phyloP scores from a whole-genome alignment of 1,284 basidiomycete species.

The Microbotryum saponariae region DNA sequence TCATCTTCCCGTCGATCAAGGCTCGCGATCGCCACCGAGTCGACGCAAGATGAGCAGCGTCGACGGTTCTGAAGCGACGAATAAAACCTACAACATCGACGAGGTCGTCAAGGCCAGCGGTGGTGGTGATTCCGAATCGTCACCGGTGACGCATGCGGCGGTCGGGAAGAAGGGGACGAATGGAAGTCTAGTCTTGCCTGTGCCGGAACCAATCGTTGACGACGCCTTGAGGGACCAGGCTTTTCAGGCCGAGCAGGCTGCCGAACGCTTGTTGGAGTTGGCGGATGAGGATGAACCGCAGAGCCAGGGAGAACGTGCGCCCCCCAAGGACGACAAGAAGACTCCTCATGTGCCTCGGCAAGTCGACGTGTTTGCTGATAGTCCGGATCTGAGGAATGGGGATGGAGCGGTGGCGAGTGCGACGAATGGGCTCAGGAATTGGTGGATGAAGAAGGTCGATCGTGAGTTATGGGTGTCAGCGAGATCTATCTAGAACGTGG shows the following conservation, averaged over 20 bases:
- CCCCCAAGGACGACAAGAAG: background rate
- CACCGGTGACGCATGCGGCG: too few relatives aligned
- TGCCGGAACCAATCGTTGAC: constrained; percentile 57
- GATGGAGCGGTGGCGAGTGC: background rate
- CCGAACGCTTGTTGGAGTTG: constrained; percentile 46
- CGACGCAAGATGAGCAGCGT: too few relatives aligned
- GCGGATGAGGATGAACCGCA: constrained; percentile 7
- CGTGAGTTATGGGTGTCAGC: constrained; percentile 4
- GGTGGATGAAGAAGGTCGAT: constrained; percentile 20
- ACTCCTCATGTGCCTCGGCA: too few relatives aligned
- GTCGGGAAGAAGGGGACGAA: too few relatives aligned
- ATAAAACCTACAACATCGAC: too few relatives aligned
- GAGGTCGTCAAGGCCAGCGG: too few relatives aligned
- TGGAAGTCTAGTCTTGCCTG: constrained; percentile 6
- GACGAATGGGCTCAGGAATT: constrained; percentile 3
- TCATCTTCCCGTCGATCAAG: too few relatives aligned
- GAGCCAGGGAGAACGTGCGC: background rate
- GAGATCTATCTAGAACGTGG: too few relatives aligned
- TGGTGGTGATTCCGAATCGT: too few relatives aligned
- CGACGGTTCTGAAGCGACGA: too few relatives aligned
- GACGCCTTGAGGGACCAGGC: constrained; percentile 74
- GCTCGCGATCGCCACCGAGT: too few relatives aligned
- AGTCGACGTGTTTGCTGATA: constrained; percentile 23
- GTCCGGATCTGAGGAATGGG: constrained; percentile 20
- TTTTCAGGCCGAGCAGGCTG: constrained; percentile 79